These are phyloP conservation scores for Solanum chaucha DNA, from an alignment of 257 asterid species.

Conservation along the genomic window DNA sequence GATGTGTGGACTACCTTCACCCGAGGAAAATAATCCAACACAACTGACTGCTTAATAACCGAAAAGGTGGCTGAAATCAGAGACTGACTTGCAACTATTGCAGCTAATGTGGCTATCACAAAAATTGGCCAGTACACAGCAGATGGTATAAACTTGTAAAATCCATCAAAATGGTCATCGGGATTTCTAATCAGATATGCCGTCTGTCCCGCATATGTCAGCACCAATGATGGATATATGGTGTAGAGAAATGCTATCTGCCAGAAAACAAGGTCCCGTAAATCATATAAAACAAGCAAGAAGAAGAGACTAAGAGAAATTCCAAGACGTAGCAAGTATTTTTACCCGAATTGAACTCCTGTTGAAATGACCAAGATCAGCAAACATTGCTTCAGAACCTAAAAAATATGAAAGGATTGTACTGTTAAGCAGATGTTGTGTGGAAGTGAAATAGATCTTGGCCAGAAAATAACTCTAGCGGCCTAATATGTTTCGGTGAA, in stretches of 20 bases:
- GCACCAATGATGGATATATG: constrained; percentile 53
- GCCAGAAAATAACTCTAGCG: not conserved
- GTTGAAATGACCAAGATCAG: constrained; percentile 76
- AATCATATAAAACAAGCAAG: not conserved
- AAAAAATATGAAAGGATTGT: not conserved
- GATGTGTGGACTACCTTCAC: constrained; percentile 55
- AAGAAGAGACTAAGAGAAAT: not conserved
- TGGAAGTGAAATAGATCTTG: too few species aligned
- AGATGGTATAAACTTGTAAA: constrained; percentile 49
- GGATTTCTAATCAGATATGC: constrained; percentile 57
- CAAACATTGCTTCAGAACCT: constrained; percentile 83
- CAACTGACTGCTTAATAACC: constrained; percentile 52
- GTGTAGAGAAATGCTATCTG: constrained; percentile 52
- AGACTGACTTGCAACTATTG: constrained; percentile 49
- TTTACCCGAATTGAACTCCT: constrained; percentile 53
- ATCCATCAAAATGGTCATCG: constrained; percentile 34
- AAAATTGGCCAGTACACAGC: constrained; percentile 76
- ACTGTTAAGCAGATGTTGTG: not conserved
- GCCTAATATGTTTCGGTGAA: not conserved
- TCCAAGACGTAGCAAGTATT: not conserved
- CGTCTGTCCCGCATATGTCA: constrained; percentile 63
- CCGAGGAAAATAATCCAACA: constrained; percentile 67
- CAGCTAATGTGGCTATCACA: constrained; percentile 44
- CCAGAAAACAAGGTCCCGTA: not conserved
- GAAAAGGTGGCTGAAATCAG: constrained; percentile 66